Evolutionary conservation across 1,139 yeast species (phyloP).

Genomic region (Debaryomyces nepalensis): DNA sequence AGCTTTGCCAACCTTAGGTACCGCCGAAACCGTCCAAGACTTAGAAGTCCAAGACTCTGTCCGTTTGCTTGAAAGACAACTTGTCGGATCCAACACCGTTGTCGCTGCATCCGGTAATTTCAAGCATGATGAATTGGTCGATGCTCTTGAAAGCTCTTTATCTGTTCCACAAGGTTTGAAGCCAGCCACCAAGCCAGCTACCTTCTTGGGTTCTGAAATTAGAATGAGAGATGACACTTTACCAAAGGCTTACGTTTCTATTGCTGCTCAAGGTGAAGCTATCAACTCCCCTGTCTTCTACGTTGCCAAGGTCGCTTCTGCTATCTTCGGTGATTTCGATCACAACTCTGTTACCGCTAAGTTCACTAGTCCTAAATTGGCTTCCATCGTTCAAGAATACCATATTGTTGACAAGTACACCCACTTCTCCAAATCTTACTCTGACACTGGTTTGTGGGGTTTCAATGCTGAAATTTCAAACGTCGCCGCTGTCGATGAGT

Average conservation of each 20-base stretch:
- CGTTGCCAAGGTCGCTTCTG: slow-evolving; percentile 75
- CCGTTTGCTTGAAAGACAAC: slow-evolving; percentile 59
- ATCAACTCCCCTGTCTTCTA: slow-evolving; percentile 64
- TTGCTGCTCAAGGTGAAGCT: slow-evolving; percentile 77
- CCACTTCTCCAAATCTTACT: slow-evolving; percentile 73
- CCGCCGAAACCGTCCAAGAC: slow-evolving; percentile 60
- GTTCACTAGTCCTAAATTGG: slow-evolving; percentile 84
- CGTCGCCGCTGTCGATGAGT: slow-evolving; percentile 66
- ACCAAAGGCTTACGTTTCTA: slow-evolving; percentile 76
- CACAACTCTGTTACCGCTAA: slow-evolving; percentile 57
- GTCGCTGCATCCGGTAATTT: slow-evolving; percentile 77
- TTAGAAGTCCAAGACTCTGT: slow-evolving; percentile 62
- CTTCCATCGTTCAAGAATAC: slow-evolving; percentile 72
- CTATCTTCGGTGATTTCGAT: slow-evolving; percentile 65
- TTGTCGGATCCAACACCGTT: slow-evolving; percentile 66
- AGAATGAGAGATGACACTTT: slow-evolving; percentile 87
- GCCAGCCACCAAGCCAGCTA: slow-evolving; percentile 56
- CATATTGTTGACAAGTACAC: slow-evolving; percentile 71
- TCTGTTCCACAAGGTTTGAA: slow-evolving; percentile 57
- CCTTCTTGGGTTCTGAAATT: slow-evolving; percentile 82
- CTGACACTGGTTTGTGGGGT: slow-evolving; percentile 86
- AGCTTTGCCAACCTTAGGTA: slow-evolving; percentile 76
- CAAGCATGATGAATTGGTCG: slow-evolving; percentile 68
- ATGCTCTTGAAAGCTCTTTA: slow-evolving; percentile 58
- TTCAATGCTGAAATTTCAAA: slow-evolving; percentile 68